phyloP scores from a whole-genome alignment of 768 basidiomycete species.

The Leccinum disarticulatum region DNA sequence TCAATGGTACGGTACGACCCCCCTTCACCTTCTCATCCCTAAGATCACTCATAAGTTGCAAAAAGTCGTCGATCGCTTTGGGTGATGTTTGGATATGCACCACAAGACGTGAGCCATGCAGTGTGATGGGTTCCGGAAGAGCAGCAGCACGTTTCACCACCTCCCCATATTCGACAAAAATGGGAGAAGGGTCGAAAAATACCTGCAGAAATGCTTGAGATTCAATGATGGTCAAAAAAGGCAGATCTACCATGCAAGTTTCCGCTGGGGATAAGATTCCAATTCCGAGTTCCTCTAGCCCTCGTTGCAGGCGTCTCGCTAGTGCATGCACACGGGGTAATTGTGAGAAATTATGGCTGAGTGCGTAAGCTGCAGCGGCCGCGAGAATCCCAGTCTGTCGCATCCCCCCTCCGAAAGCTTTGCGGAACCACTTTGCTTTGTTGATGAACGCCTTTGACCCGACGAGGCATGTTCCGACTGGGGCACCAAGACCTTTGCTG shows the following conservation, averaged over 20 bases:
- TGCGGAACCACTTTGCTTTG: constrained; percentile 84
- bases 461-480: constrained; percentile 80
- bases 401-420: constrained; percentile 94
- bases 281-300: constrained; percentile 72
- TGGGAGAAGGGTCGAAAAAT: constrained; percentile 74
- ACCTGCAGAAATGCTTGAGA: constrained; percentile 46
- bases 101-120: constrained; percentile 78
- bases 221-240: background rate
- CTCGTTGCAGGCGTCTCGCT: constrained; percentile 65
- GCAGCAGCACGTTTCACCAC: constrained; percentile 60
- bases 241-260: constrained; percentile 81
- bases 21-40: constrained; percentile 65
- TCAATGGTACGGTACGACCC: constrained; percentile 34
- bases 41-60: constrained; percentile 59
- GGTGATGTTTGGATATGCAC: constrained; percentile 85
- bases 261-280: constrained; percentile 72
- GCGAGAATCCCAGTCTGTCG: constrained; percentile 88
- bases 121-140: constrained; percentile 66
- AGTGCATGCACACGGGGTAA: constrained; percentile 74
- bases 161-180: constrained; percentile 69
- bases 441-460: constrained; percentile 76
- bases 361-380: constrained; percentile 80
- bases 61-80: constrained; percentile 78
- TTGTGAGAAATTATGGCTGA: constrained; percentile 79
- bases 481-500: constrained; percentile 95